These are phyloP conservation scores for Pythium plurisporium DNA, from an alignment of 352 stramenopile species.

Conservation along the genomic window DNA sequence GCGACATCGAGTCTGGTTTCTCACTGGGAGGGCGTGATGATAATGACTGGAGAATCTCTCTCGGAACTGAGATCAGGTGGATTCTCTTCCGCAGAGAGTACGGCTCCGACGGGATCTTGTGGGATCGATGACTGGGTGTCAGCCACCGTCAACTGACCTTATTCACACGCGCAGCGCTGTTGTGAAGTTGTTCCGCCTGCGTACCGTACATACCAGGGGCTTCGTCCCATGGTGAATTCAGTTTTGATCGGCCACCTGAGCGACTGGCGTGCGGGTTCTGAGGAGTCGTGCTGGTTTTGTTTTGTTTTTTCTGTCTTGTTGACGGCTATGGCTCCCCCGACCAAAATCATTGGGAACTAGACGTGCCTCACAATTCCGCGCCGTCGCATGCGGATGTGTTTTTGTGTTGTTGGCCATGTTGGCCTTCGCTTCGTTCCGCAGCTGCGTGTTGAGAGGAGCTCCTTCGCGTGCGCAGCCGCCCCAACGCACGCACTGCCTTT, in stretches of 20 bases:
- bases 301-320: not conserved
- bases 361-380: not conserved
- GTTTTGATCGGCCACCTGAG: not conserved
- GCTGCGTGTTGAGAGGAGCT: constrained; percentile 1
- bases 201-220: not conserved
- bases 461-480: not conserved
- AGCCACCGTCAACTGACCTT: not conserved
- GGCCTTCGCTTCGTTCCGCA: constrained; percentile 1
- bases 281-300: not conserved
- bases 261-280: not conserved
- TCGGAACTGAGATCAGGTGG: not conserved
- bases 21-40: too few species aligned
- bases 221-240: not conserved
- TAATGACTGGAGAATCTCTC: not conserved
- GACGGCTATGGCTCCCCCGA: too few species aligned
- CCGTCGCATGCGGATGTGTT: not conserved
- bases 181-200: not conserved
- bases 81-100: not conserved
- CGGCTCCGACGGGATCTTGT: too few species aligned
- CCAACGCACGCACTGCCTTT: too few species aligned
- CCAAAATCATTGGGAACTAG: not conserved
- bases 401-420: not conserved
- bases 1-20: not conserved
- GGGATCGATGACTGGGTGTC: not conserved
- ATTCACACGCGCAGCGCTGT: not conserved